A percentile compares a stretch with the other conserved stretches of the same genome.
phyloP scores from a whole-genome alignment of 2,329 filamentous ascomycete genomes.

The Penicillium decumbens region DNA sequence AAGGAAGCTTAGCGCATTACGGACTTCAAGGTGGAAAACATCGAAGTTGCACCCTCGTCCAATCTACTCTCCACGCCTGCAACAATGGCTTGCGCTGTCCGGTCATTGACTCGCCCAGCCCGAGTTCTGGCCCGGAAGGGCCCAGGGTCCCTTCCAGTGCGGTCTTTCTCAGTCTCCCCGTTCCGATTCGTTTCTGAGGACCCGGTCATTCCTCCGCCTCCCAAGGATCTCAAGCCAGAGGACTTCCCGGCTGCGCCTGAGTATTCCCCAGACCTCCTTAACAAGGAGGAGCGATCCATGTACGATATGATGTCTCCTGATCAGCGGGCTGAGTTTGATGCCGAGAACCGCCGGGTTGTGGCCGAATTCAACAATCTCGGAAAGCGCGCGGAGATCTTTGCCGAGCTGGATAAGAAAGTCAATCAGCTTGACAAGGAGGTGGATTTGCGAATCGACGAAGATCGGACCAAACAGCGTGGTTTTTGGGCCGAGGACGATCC shows the following conservation, averaged over 20 bases:
- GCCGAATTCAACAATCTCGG: slow-evolving; percentile 37
- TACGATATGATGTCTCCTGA: slow-evolving; percentile 39
- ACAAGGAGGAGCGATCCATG: slow-evolving; percentile 33
- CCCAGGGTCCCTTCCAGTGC: slow-evolving; percentile 22
- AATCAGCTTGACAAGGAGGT: slow-evolving; percentile 31
- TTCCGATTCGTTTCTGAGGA: slow-evolving; percentile 33
- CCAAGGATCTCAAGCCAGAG: slow-evolving; percentile 27
- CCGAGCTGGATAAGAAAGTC: slow-evolving; percentile 32
- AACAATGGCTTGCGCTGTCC: slow-evolving; percentile 40
- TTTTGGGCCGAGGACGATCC: slow-evolving; percentile 46
- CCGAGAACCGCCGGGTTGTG: slow-evolving; percentile 33
- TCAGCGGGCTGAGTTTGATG: slow-evolving; percentile 35
- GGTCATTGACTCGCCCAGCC: slow-evolving; percentile 38
- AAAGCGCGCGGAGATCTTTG: slow-evolving; percentile 27
- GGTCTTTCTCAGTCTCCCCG: slow-evolving; percentile 35
- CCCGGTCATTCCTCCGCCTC: slow-evolving; percentile 27
- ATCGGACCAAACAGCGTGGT: slow-evolving; percentile 25
- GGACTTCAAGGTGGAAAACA: slow-evolving; percentile 20
- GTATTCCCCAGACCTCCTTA: slow-evolving; percentile 36
- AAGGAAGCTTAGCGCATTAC: slow-evolving; percentile 23
- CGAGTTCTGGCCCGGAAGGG: slow-evolving; percentile 32
- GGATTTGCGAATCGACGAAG: slow-evolving; percentile 29
- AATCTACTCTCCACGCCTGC: slow-evolving; percentile 14
- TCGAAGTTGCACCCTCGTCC: slow-evolving; percentile 11
- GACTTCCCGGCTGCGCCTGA: slow-evolving; percentile 31